Base-by-base conservation (phyloP, 83 land plant genomes). In the Picea abies region DNA sequence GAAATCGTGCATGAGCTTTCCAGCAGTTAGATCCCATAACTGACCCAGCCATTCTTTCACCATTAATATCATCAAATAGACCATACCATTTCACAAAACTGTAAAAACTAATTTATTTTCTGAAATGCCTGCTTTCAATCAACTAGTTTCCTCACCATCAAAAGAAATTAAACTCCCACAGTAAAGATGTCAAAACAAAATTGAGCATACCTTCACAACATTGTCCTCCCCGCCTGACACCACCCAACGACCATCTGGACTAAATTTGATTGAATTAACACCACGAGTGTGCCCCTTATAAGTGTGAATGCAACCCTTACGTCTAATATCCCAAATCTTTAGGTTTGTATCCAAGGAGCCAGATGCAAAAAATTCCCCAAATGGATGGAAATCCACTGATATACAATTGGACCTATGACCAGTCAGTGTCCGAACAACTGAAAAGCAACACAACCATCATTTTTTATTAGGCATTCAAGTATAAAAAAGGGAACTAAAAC, bases 21-120 rank as follows among this genome's bases (percentile, higher is more conserved):
- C 99, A 85, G 98, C 98, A 58, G 99, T 97, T 49, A 97, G 84
- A 91, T 97, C 99, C 99, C 99, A 97, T 16, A 97, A 84, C 99
- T 97, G 89, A 71, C 64, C 44, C 14, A 22, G 47, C 58, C 44
- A 73, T 2, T 23, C 12, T 73, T 41, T 44, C n/a, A 73, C 7
- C 25, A 44, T 73, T 19, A 73, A 52, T 73, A 49, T 14, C 60
- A 20, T 73, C 11, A 39, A 70, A 37, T 37, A 35, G 37, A 20
- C 77, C 44, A n/a, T 47, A 22, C 1, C 41, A 0, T 73, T 44
- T 73, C 12, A 81, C 6, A 22, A 82, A 29, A 35, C 66, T 82
- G 66, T 44, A 83, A 32, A 58, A 29, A 19, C 49, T 39, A 78
- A 3, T 22, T 41, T 10, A 73, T 19, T 49, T 20, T 3, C 77